phyloP scores from a whole-genome alignment of 2,329 filamentous ascomycete species.

The Phaeosphaeriaceae sp. region DNA sequence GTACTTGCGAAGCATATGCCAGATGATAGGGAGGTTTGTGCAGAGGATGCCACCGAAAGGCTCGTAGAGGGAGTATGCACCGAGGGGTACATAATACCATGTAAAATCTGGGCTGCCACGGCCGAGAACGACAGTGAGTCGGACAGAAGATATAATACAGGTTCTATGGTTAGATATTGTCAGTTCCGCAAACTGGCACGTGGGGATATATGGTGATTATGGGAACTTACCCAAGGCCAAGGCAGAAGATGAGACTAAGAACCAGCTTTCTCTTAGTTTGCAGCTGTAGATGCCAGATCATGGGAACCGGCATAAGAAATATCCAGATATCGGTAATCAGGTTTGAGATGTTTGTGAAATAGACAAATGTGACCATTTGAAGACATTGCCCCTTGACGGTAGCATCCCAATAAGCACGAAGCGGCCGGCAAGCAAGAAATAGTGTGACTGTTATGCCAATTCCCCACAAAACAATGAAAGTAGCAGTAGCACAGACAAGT shows the following conservation, averaged over 20 bases:
- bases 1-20: constrained; percentile 42
- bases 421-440: constrained; percentile 36
- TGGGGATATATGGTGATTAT: background rate
- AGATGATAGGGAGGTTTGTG: constrained; percentile 44
- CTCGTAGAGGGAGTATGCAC: constrained; percentile 43
- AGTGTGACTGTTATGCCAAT: constrained; percentile 41
- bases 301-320: constrained; percentile 42
- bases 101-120: constrained; percentile 40
- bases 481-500: constrained; percentile 35
- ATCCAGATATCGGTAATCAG: constrained; percentile 43
- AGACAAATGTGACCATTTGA: constrained; percentile 37
- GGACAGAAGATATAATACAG: constrained; percentile 40
- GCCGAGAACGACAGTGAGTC: constrained; percentile 40
- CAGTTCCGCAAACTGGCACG: background rate
- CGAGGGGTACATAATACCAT: constrained; percentile 44
- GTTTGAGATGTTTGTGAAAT: constrained; percentile 45
- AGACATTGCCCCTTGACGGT: constrained; percentile 36
- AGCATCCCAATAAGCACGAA: constrained; percentile 38
- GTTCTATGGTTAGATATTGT: constrained; percentile 22
- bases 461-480: constrained; percentile 38
- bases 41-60: constrained; percentile 44
- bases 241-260: constrained; percentile 40
- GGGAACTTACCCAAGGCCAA: constrained; percentile 40
- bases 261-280: constrained; percentile 43
- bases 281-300: constrained; percentile 43